Conservation (phyloP, 2,329 filamentous ascomycete genomes). For the Penicillium hordei region DNA sequence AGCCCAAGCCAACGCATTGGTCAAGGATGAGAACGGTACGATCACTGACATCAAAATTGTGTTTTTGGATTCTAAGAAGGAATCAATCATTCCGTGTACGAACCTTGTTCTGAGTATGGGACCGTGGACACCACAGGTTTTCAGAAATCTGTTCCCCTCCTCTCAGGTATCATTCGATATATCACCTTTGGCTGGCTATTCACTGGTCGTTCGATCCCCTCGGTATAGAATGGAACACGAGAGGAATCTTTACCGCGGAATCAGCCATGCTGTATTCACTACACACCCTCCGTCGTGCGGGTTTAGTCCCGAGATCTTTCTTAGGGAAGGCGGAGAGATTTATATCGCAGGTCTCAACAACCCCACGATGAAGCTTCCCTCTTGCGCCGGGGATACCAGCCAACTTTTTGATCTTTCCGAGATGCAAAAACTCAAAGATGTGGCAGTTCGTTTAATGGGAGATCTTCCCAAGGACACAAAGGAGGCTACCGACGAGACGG, state of each 20-base stretch:
- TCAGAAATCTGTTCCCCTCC: constrained; percentile 62
- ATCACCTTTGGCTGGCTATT: constrained; percentile 67
- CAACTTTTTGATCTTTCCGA: constrained; percentile 46
- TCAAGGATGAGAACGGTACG: constrained; percentile 51
- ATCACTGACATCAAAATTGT: constrained; percentile 56
- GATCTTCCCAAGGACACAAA: constrained; percentile 16
- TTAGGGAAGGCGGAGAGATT: constrained; percentile 64
- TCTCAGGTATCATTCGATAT: constrained; percentile 58
- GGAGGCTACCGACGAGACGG: constrained; percentile 23
- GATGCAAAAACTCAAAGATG: constrained; percentile 32
- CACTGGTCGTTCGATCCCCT: constrained; percentile 64
- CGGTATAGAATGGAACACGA: constrained; percentile 40
- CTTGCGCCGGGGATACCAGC: constrained; percentile 45
- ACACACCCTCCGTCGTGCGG: constrained; percentile 51
- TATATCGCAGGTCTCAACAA: constrained; percentile 74
- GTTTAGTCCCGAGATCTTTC: constrained; percentile 72
- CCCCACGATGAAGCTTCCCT: constrained; percentile 60
- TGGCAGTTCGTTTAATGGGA: constrained; percentile 38
- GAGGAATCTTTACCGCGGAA: constrained; percentile 38
- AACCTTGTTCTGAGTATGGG: constrained; percentile 68
- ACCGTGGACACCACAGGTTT: constrained; percentile 69
- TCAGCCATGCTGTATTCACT: constrained; percentile 69
- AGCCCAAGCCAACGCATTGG: constrained; percentile 55
- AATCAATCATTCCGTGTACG: constrained; percentile 56
- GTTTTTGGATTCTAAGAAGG: constrained; percentile 34